Base-by-base conservation (phyloP, 129 eudicot species). In the Rutidosis leptorrhynchoides region DNA sequence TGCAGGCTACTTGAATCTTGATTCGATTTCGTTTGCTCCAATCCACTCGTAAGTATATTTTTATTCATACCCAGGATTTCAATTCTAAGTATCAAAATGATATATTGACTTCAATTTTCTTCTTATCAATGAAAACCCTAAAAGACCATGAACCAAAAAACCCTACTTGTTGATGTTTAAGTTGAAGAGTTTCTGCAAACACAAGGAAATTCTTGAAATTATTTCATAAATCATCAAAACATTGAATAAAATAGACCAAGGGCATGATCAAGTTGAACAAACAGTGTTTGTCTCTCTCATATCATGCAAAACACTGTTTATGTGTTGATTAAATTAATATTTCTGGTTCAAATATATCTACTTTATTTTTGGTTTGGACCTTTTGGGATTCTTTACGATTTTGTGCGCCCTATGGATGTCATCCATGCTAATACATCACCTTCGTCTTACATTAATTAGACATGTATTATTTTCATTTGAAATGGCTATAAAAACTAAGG, bases 301-400 rank as follows among this genome's bases (percentile, higher is more conserved):
- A 81, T 85, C 77, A 85, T 78, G 82, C 87, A 81, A 85, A 81
- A 59, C 76, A 81, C 87, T 79, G 84, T 78, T 81, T 74, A 76
- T 55, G 67, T 58, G 67, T 43, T 52, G 63, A 62, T 66, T 80
- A 70, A 70, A 70, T 66, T 35, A 75, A 75, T 67, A 61, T 71
- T 74, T 37, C 62, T 60, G 68, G 52, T 65, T 73, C 61, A 64
- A 65, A 21, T 73, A 45, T n/a, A 2, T 62, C 78, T 68, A 62
- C 80, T 81, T 84, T 78, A 68, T 29, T 4, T 69, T 75, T 29
- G 75, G 69, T 81, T 81, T 78, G 82, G 78, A 74, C 72, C 80
- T 76, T 81, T 76, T 58, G 46, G 78, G 84, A 84, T 84, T 81
- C 67, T 58, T 60, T 68, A 79, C 33, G 87, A 84, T 84, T 75